Base-by-base conservation (phyloP, 768 basidiomycete species). In the Termitomyces sp. region DNA sequence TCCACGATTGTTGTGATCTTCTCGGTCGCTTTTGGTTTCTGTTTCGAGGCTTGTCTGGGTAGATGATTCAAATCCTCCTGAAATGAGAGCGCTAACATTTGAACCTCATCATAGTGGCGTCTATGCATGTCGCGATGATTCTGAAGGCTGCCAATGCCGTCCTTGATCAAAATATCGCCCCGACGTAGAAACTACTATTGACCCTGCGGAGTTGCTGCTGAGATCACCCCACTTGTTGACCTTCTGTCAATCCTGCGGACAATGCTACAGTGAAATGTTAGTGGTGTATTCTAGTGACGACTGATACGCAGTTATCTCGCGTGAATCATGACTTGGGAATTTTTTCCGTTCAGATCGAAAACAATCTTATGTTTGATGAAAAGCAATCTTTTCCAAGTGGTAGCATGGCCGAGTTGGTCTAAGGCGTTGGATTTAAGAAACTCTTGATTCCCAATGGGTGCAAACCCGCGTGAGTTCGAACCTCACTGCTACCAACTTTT, bases 381-480 rank as follows among this genome's bases (percentile, higher is more conserved):
- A 9, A 4, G 1, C 38, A 48, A 16, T 0, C 0, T 1, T 0
- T 59, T 55, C 38, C 56, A 58, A 61, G 63, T 54, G 79, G 79
- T 79, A 85, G 84, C 83, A 85, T 90, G 89, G 86, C 88, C 88
- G 89, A 90, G 89, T 88, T 80, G 89, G 88, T 89, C 87, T 89
- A 90, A 90, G 89, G 89, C 86, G 89, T 90, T 88, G 88, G 89
- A 88, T 89, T 90, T 90, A 91, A 90, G 89, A 70, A 68, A 49
- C 65, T 69, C 74, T 78, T 87, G 88, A 84, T 82, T 90, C 87
- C 88, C 87, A 88, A 89, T 89, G 88, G 87, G 85, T 81, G 86
- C 42, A 81, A 84, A 81, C 80, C 87, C 88, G 88, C 89, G 89
- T 87, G 89, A 90, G 89, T 91, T 90, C 88, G 89, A 90, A 88